These are phyloP conservation scores for Penicillium chermesinum DNA, from an alignment of 495 filamentous ascomycete species.

Conservation along the genomic window DNA sequence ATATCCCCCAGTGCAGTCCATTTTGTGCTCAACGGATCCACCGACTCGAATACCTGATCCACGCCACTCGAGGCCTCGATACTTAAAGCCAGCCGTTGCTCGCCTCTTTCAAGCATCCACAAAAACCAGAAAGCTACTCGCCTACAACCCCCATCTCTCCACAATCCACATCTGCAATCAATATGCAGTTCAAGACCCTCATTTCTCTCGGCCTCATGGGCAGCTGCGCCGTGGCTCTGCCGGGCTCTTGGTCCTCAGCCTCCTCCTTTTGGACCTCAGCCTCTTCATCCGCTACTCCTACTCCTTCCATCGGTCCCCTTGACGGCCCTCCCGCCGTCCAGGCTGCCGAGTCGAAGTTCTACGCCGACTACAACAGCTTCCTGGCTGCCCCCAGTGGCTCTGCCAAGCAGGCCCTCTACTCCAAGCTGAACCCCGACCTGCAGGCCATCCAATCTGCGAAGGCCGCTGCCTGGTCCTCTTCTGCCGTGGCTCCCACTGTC, in stretches of 20 bases:
- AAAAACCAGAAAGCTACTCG: not conserved
- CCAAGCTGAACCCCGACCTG: not conserved
- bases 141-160: not conserved
- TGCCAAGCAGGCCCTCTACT: not conserved
- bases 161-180: not conserved
- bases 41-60: not conserved
- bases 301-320: not conserved
- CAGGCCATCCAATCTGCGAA: not conserved
- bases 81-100: not conserved
- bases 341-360: not conserved
- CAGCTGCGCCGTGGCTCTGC: too few relatives aligned
- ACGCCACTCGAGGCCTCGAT: not conserved
- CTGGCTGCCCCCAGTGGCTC: not conserved
- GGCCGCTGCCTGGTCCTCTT: not conserved
- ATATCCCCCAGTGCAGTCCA: not conserved
- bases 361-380: not conserved
- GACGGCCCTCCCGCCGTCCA: not conserved
- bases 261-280: not conserved
- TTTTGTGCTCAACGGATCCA: too few relatives aligned
- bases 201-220: too few relatives aligned
- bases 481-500: not conserved
- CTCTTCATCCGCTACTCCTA: too few relatives aligned
- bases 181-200: conserved; percentile 2
- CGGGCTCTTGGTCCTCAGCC: not conserved
- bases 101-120: not conserved